Percentiles rank a stretch among this genome's conserved stretches.
Evolutionary conservation across 192 early-diverging fungal species (phyloP).

Genomic region (Diversispora epigaea): DNA sequence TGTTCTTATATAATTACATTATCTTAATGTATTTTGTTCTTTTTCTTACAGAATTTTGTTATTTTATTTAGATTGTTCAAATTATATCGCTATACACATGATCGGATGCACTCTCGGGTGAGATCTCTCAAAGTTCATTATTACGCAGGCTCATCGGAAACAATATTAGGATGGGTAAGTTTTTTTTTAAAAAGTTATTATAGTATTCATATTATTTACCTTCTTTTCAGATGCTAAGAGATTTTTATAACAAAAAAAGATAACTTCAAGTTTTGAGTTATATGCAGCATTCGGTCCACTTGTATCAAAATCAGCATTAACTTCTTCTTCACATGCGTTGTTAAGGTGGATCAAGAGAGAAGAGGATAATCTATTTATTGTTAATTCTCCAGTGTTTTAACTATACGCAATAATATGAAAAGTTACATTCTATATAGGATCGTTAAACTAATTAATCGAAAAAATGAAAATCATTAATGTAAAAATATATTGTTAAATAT

Average conservation of each 20-base stretch:
- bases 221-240: neutral
- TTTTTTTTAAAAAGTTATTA: neutral
- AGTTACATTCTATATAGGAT: neutral
- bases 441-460: too few relatives aligned
- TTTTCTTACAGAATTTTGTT: neutral
- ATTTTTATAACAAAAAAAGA: slow-evolving; percentile 37
- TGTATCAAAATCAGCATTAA: slow-evolving; percentile 63
- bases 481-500: too few relatives aligned
- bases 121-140: slow-evolving; percentile 57
- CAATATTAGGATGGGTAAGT: slow-evolving; percentile 66
- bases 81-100: slow-evolving; percentile 60
- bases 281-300: slow-evolving; percentile 66
- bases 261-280: slow-evolving; percentile 66
- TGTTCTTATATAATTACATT: slow-evolving; percentile 33
- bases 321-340: slow-evolving; percentile 62
- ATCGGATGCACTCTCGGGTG: slow-evolving; percentile 53
- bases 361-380: slow-evolving; percentile 72
- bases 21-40: neutral
- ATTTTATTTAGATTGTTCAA: slow-evolving; percentile 48
- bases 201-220: neutral
- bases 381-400: slow-evolving; percentile 60
- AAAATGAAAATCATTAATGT: too few relatives aligned
- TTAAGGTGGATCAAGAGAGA: slow-evolving; percentile 78
- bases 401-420: neutral
- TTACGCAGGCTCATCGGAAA: slow-evolving; percentile 50